A percentile compares a stretch with the other conserved stretches of the same genome.
Evolutionary conservation across 202 grass and related monocot species (phyloP).

Genomic region (Musa balbisiana): DNA sequence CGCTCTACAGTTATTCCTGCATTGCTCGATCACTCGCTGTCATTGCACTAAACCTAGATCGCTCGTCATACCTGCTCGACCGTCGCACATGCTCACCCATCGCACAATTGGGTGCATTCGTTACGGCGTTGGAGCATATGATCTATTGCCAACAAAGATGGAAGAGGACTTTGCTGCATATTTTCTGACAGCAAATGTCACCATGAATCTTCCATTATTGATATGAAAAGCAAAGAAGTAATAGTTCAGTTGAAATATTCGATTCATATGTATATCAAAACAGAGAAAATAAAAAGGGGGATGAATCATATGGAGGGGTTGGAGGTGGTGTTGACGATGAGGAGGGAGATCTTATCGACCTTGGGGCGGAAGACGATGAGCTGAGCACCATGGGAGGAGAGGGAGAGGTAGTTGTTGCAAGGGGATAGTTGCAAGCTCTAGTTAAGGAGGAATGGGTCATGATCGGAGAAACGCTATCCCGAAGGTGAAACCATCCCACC

Average conservation of each 20-base stretch:
- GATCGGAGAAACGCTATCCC: conserved; percentile 50
- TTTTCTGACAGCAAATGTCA: too few relatives aligned
- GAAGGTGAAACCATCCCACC: conserved; percentile 74
- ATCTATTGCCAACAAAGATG: too few relatives aligned
- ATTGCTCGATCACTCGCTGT: too few relatives aligned
- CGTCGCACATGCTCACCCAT: too few relatives aligned
- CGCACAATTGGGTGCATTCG: too few relatives aligned
- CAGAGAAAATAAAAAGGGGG: not conserved
- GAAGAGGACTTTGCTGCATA: too few relatives aligned
- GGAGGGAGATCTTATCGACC: conserved; percentile 85
- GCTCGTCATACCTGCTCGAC: too few relatives aligned
- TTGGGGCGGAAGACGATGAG: conserved; percentile 63
- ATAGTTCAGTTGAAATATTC: too few relatives aligned
- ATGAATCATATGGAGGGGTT: conserved; percentile 32
- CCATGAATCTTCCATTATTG: not conserved
- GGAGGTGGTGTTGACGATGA: conserved; percentile 70
- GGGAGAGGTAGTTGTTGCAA: conserved; percentile 57
- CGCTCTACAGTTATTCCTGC: too few relatives aligned
- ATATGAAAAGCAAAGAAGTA: not conserved
- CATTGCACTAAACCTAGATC: too few relatives aligned
- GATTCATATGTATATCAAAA: not conserved
- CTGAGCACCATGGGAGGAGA: conserved; percentile 26
- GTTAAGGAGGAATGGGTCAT: conserved; percentile 50
- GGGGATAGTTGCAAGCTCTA: conserved; percentile 50
- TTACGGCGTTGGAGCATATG: too few relatives aligned